Evolutionary conservation across 495 filamentous ascomycete genomes (phyloP), one percentile per base, ranked within the genome.

Genomic region (Staphylotrichum tortipilum): DNA sequence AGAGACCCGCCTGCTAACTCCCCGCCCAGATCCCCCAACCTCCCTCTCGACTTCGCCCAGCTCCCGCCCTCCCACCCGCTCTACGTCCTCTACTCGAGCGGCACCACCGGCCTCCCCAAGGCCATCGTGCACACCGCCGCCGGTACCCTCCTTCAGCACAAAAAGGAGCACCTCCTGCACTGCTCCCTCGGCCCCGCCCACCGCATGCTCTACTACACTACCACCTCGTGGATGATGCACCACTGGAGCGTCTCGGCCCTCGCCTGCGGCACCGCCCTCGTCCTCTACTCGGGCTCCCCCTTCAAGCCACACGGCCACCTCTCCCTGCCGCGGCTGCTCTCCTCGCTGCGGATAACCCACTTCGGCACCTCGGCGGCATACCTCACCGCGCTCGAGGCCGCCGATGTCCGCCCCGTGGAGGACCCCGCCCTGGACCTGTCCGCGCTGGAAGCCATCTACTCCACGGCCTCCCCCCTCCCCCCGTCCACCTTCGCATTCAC

Each of bases 151-250:
- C 76, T 95, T 26, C 90, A 95, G 63, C 89, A 95, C 64, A 95
- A 95, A 68, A 96, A 96, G 61, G 90, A 95, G 62, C 88, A 91
- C 63, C 73, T 81, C 47, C 72, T 96, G 17, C 89, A 96, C 65
- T 84, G 84, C 60, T 83, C 85, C 22, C 80, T 96, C 55, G 71
- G 57, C 23, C 55, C 68, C 3, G 49, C 55, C 21, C 70, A 69
- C 12, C 60, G 68, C 9, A 59, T 76, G 86, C 52, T 91, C 80
- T 68, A 68, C 69, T 94, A 92, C 68, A 95, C 88, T 62, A 94
- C 89, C 2, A 95, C 89, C 3, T 83, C 80, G 24, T 94, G 89
- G 88, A 92, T 94, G 89, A 95, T 95, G 89, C 92, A 88, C 85
- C 89, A 95, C 64, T 95, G 89, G 89, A 80, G 89, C 36, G 80